phyloP scores from a whole-genome alignment of 345 rosid genomes.

The Camelina laxa region DNA sequence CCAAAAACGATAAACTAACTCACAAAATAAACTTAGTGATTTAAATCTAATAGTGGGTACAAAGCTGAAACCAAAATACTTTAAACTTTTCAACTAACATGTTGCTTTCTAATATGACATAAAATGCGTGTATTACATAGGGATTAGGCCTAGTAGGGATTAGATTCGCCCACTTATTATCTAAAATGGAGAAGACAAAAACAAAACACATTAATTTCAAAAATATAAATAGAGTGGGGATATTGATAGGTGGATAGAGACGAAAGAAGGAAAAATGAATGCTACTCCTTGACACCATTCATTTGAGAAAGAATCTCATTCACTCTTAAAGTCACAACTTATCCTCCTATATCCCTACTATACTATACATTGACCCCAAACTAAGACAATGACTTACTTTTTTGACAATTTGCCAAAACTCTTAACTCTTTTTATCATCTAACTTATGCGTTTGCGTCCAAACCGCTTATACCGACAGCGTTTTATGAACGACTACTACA shows the following conservation, averaged over 20 bases:
- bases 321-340: constrained; percentile 47
- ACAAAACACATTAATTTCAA: not conserved
- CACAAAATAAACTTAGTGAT: not conserved
- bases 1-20: not conserved
- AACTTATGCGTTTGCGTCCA: constrained; percentile 37
- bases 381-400: constrained; percentile 25
- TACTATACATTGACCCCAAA: constrained; percentile 36
- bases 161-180: constrained; percentile 32
- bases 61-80: constrained; percentile 31
- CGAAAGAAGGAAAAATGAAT: constrained; percentile 29
- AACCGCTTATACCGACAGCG: constrained; percentile 1
- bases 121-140: constrained; percentile 17
- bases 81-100: constrained; percentile 33
- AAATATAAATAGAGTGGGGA: constrained; percentile 32
- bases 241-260: constrained; percentile 42
- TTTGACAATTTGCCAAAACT: not conserved
- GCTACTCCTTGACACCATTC: constrained; percentile 43
- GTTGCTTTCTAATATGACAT: constrained; percentile 29
- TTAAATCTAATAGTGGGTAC: constrained; percentile 20
- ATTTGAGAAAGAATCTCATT: constrained; percentile 47
- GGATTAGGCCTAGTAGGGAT: constrained; percentile 21
- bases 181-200: constrained; percentile 1
- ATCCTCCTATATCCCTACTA: constrained; percentile 38
- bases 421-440: not conserved
- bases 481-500: not conserved